Conservation (phyloP, 1,139 yeast genomes). For the Geotrichum histeridarum region DNA sequence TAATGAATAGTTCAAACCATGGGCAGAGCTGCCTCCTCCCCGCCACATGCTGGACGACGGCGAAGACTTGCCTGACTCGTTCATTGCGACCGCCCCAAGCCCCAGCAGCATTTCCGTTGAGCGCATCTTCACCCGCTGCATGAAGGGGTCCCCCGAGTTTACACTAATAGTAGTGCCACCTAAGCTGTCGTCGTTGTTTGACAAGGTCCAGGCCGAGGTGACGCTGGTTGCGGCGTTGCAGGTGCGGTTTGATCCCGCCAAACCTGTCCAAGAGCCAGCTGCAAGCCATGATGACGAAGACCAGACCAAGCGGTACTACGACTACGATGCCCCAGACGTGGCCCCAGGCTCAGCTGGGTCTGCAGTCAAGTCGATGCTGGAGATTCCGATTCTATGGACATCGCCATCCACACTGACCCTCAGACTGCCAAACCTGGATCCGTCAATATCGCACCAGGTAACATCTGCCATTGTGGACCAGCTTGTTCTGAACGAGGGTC, state of each 20-base stretch:
- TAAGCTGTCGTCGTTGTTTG: conserved; percentile 17
- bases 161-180: conserved; percentile 24
- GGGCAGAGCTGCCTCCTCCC: conserved; percentile 49
- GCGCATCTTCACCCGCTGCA: background rate
- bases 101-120: conserved; percentile 1
- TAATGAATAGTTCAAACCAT: conserved; percentile 47
- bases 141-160: background rate
- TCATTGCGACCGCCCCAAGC: conserved; percentile 1
- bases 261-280: background rate
- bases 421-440: conserved; percentile 5
- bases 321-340: conserved; percentile 3
- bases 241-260: conserved; percentile 3
- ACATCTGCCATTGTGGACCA: background rate
- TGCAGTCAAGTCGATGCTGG: conserved; percentile 5
- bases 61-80: conserved; percentile 37
- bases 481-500: background rate
- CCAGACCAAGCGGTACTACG: conserved; percentile 10
- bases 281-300: conserved; percentile 6
- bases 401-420: conserved; percentile 5
- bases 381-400: conserved; percentile 7
- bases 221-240: conserved; percentile 8
- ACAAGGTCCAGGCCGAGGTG: conserved; percentile 6
- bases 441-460: background rate
- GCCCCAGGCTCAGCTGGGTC: background rate
- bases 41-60: conserved; percentile 49